Base-by-base conservation (phyloP, 2,329 filamentous ascomycete genomes). In the Fusarium albidum region DNA sequence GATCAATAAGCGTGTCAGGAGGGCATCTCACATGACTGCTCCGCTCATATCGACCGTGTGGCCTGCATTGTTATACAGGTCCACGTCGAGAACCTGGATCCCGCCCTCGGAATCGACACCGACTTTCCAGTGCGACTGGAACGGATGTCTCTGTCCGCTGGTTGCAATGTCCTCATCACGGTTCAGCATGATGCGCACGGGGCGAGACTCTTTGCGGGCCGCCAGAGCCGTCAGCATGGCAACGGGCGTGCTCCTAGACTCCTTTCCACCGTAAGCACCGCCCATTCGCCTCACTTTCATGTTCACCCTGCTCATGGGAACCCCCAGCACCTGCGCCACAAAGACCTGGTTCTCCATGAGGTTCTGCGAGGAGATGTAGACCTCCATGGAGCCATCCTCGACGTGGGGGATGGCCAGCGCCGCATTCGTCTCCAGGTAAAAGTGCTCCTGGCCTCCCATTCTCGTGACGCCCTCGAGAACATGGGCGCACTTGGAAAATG, bases 361-460 rank as follows among this genome's bases (percentile, higher is more conserved):
- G 67, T 96, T 96, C 69, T 96, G 92, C 0, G 92, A 96, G 60
- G 90, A 89, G 55, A 88, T 86, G 77, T 86, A 96, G 14, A 96
- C 82, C 66, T 96, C 92, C 82, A 96, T 93, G 71, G 94, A 91
- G 1, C 91, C 92, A 71, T 95, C 90, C 71, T 96, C 92, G 0
- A 84, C 86, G 69, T 95, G 94, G 0, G 92, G 92, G 46, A 96
- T 85, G 1, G 83, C 90, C 7, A 95, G 75, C 52, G 86, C 88
- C 5, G 91, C 92, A 57, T 96, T 86, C 0, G 92, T 96, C 73
- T 96, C 92, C 5, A 96, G 81, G 65, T 96, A 96, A 70, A 96
- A 96, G 70, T 96, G 92, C 71, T 96, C 92, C 68, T 96, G 92
- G 0, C 92, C 92, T 47, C 92, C 92, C 82, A 96, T 95, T 42